Evolutionary conservation across 345 rosid species (phyloP).

Genomic region (Arabidopsis thaliana): TAIR10.1 NC_003074.8:21027501-21028000

Average conservation of each 20-base stretch:
- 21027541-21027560: not conserved
- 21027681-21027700: constrained; percentile 2
- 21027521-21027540: not conserved
- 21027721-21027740: not conserved
- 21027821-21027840: not conserved
- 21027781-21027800: not conserved
- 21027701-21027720: no score
- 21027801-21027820: not conserved
- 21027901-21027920: not conserved
- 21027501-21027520: not conserved
- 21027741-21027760: not conserved
- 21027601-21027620: not conserved
- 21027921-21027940: not conserved
- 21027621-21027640: not conserved
- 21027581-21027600: not conserved
- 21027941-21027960: no score
- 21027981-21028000: not conserved
- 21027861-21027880: not conserved
- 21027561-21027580: no score
- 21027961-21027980: no score
- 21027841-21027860: not conserved
- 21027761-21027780: not conserved
- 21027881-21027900: constrained; percentile 2
- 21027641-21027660: not conserved
- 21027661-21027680: not conserved